These are phyloP conservation scores for Waltergamsia citrina DNA, from an alignment of 2,329 filamentous ascomycete genomes.

Conservation along the genomic window DNA sequence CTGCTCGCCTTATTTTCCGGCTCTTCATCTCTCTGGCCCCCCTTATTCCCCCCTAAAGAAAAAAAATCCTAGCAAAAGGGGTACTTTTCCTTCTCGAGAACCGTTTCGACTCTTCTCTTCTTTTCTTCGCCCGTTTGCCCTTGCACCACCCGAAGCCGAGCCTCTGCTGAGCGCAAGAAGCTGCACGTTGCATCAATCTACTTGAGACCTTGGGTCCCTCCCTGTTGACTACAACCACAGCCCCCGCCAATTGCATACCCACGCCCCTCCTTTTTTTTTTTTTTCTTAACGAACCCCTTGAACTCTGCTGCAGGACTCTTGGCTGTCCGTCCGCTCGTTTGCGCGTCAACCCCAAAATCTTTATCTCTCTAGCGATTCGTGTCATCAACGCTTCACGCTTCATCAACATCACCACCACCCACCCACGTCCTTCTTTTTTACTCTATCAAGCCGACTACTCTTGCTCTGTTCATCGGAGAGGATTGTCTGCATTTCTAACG, in stretches of 20 bases:
- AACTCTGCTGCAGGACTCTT: slow-evolving; percentile 15
- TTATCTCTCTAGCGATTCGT: slow-evolving; percentile 8
- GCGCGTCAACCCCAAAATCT: slow-evolving; percentile 23
- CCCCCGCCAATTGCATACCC: slow-evolving; percentile 26
- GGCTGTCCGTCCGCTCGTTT: slow-evolving; percentile 29
- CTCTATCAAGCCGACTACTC: too few species aligned
- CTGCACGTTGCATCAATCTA: background rate
- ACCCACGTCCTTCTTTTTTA: slow-evolving; percentile 2
- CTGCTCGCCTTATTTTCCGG: slow-evolving; percentile 7
- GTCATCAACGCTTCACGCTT: slow-evolving; percentile 9
- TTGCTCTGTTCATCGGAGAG: too few species aligned
- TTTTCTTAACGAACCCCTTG: slow-evolving; percentile 9
- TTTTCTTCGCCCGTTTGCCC: background rate
- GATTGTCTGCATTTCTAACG: slow-evolving; percentile 25
- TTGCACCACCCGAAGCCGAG: background rate
- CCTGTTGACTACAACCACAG: slow-evolving; percentile 8
- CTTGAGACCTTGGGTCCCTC: background rate
- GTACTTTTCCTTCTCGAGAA: background rate
- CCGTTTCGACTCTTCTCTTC: slow-evolving; percentile 1
- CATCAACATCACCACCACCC: background rate
- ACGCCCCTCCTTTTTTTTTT: slow-evolving; percentile 14
- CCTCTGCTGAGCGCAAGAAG: slow-evolving; percentile 2
- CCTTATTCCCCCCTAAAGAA: slow-evolving; percentile 9
- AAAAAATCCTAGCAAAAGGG: background rate
- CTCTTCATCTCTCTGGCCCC: slow-evolving; percentile 19